Evolutionary conservation across 2,329 filamentous ascomycete genomes (phyloP), one percentile per base, ranked within the genome.

Genomic region (Dryadomyces quercus-mongolicae): DNA sequence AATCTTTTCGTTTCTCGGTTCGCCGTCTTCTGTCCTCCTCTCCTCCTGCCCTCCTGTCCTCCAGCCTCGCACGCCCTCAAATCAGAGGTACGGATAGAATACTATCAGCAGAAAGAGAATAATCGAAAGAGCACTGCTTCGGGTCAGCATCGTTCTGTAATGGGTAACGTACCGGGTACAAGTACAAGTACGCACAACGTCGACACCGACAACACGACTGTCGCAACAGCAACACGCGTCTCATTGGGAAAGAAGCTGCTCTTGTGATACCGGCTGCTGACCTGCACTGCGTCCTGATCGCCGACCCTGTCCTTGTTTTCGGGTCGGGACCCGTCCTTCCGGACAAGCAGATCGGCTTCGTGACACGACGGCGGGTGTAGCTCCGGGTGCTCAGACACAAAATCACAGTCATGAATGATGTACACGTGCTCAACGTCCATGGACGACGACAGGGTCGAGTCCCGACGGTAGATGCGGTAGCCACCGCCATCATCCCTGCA

Each of bases 161-260:
- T 8, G 10, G 36, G 8, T 12, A 12, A 40, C 4, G 25, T 31
- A 31, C 8, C 25, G 36, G 36, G 15, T 12, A 12, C 36, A 40
- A 13, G 36, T 16, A 16, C 36, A 40, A 7, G 18, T 9, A 50
- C 54, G 15, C 51, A 56, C 56, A 48, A 58, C 0, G 55, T 53
- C 8, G 53, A 1, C 0, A 44, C 31, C 2, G 25, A 21, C 5
- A 55, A 15, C 1, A 56, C 31, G 5, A 48, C 22, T 12, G 55
- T 36, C 5, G 51, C 53, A 49, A 58, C 16, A 2, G 47, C 57
- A 18, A 56, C 13, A 2, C 36, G 40, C 2, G 52, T 49, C n/a
- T 56, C 54, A 6, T 44, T 44, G 12, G 16, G 44, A 46, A 51
- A 56, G 31, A 58, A 58, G 20, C 9, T 21, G 21, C 47, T 31